These are phyloP conservation scores for Hortiboletus flavorubellus DNA, from an alignment of 768 basidiomycete species.

Conservation along the genomic window DNA sequence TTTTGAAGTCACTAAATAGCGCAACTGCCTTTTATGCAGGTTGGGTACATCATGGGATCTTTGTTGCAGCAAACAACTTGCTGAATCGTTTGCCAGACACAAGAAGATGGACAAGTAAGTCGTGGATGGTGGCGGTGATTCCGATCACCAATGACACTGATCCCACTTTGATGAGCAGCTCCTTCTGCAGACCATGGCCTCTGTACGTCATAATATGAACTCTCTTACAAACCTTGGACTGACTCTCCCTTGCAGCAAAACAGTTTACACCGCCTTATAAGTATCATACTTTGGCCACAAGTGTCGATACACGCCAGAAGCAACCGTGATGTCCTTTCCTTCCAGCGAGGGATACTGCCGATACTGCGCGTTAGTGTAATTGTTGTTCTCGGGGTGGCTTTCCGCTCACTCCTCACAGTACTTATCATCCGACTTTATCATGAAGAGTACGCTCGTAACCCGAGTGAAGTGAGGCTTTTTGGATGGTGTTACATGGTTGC, in stretches of 20 bases:
- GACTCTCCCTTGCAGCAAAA: constrained; percentile 37
- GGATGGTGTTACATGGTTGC: not conserved
- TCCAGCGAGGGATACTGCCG: constrained; percentile 54
- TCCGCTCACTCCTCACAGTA: constrained; percentile 37
- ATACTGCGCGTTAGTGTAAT: constrained; percentile 43
- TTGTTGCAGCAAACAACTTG: not conserved
- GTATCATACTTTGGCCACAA: constrained; percentile 44
- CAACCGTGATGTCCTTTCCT: constrained; percentile 43
- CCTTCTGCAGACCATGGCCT: constrained; percentile 37
- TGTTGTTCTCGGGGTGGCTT: not conserved
- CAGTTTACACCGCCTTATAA: constrained; percentile 46
- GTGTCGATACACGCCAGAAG: constrained; percentile 41
- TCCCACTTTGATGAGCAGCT: constrained; percentile 27
- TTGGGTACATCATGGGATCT: constrained; percentile 38
- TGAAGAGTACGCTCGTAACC: constrained; percentile 52
- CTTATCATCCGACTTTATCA: constrained; percentile 53
- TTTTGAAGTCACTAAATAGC: constrained; percentile 36
- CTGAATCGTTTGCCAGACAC: constrained; percentile 30
- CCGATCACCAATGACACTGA: constrained; percentile 3
- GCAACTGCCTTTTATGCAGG: constrained; percentile 35
- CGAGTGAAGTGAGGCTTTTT: constrained; percentile 44
- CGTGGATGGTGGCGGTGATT: not conserved
- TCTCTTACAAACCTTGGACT: not conserved
- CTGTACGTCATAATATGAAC: constrained; percentile 24
- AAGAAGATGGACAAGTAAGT: constrained; percentile 51